Base-by-base conservation (phyloP, 805 yeast species). In the Candida oleophila region DNA sequence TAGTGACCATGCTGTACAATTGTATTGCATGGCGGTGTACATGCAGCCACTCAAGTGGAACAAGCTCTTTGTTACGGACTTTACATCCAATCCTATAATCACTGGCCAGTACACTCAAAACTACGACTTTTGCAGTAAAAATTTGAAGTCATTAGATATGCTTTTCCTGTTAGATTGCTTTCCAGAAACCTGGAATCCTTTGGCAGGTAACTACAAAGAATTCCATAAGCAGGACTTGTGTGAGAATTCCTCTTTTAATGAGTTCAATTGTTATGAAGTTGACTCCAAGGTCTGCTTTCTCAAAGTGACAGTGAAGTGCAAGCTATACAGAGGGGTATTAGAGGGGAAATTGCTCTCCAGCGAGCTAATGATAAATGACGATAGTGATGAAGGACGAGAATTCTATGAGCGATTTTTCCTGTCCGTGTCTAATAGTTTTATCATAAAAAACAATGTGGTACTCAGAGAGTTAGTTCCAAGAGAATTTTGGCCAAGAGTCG, bases 31-130 rank as follows among this genome's bases (percentile, higher is more conserved):
- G n/a, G 45, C 30, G 3, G 25, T 36, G 15, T 42, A 20, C 19
- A 15, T 42, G 33, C 38, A 35, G 39, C 25, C 18, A 4, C 3
- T 18, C 39, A 39, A 15, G n/a, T 30, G 20, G 12, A 34, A 4
- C 8, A 37, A 54, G 34, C 22, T 53, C 9, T 54, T 39, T 34
- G 55, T 56, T 3, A 56, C 60, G 3, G 64, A 59, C 43, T 59
- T 57, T 36, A 55, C 64, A 9, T 12, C 47, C 1, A 55, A 55
- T 35, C 41, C 21, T 4, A 16, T 15, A 16, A 20, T 16, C 39
- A 36, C 22, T 4, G 19, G 39, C 19, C 14, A 3, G 22, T 36
- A 36, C 39, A 36, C 39, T 4, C 16, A 36, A 36, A 9, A 16
- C 12, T 18, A 16, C 12, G 39, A 36, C 4, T 18, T 36, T 7